phyloP scores from a whole-genome alignment of 2,329 filamentous ascomycete genomes.

The Lecanosticta acicola region DNA sequence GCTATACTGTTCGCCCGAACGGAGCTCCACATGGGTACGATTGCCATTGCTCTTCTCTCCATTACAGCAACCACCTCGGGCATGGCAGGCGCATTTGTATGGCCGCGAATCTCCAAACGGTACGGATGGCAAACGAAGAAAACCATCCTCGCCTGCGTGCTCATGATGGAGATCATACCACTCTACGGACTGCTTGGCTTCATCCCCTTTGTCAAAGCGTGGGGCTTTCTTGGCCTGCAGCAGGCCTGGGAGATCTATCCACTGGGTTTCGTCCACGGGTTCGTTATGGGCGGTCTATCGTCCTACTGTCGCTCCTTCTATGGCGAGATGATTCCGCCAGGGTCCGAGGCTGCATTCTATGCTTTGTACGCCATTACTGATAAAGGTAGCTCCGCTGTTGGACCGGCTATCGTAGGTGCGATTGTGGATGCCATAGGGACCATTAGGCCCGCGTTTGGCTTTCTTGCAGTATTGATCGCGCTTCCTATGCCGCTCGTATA shows the following conservation, averaged over 20 bases:
- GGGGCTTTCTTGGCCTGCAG: slow-evolving; percentile 75
- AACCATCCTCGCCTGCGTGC: slow-evolving; percentile 78
- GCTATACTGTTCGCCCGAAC: slow-evolving; percentile 92
- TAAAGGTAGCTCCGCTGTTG: slow-evolving; percentile 86
- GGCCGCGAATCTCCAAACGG: slow-evolving; percentile 68
- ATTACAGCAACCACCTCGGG: slow-evolving; percentile 81
- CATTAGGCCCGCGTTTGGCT: slow-evolving; percentile 65
- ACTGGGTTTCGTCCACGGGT: slow-evolving; percentile 75
- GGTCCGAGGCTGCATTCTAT: slow-evolving; percentile 88
- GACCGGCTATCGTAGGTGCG: slow-evolving; percentile 79
- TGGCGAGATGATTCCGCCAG: slow-evolving; percentile 82
- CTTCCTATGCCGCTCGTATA: slow-evolving; percentile 74
- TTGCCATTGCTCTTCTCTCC: slow-evolving; percentile 78
- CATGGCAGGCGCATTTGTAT: slow-evolving; percentile 80
- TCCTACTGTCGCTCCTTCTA: slow-evolving; percentile 87
- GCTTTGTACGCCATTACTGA: slow-evolving; percentile 93
- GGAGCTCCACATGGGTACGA: slow-evolving; percentile 78
- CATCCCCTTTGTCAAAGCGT: slow-evolving; percentile 64
- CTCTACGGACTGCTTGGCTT: slow-evolving; percentile 82
- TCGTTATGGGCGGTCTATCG: slow-evolving; percentile 81
- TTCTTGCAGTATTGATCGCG: slow-evolving; percentile 71
- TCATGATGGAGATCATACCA: slow-evolving; percentile 81
- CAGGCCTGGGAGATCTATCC: slow-evolving; percentile 91
- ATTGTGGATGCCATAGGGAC: slow-evolving; percentile 64
- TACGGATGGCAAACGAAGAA: slow-evolving; percentile 67